phyloP scores from a whole-genome alignment of 208 protist species.

The Angomonas deanei region DNA sequence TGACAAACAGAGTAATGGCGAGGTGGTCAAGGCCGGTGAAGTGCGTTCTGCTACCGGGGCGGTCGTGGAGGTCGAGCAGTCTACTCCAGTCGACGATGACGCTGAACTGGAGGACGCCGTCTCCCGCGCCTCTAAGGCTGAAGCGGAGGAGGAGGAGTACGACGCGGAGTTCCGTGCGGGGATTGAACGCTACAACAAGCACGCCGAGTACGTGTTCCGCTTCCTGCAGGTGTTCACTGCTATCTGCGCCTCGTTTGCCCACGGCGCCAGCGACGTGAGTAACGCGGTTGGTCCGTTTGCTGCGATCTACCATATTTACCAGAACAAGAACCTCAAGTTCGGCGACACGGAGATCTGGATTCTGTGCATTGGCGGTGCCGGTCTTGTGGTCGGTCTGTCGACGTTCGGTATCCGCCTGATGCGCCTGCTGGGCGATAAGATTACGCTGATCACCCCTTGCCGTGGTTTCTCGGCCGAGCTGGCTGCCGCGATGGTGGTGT shows the following conservation, averaged over 20 bases:
- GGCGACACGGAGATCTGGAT: constrained; percentile 45
- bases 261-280: constrained; percentile 69
- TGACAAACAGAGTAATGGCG: not conserved
- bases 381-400: constrained; percentile 49
- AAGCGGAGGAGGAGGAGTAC: not conserved
- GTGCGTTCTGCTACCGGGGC: not conserved
- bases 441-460: constrained; percentile 61
- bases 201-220: constrained; percentile 55
- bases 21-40: not conserved
- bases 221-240: constrained; percentile 74
- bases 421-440: constrained; percentile 51
- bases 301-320: constrained; percentile 57
- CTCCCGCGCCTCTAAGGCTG: not conserved
- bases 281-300: constrained; percentile 63
- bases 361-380: constrained; percentile 45
- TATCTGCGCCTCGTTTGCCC: constrained; percentile 62
- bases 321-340: not conserved
- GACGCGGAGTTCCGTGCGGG: constrained; percentile 15
- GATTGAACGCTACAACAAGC: constrained; percentile 28
- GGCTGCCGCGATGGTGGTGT: constrained; percentile 51
- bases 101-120: not conserved
- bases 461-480: constrained; percentile 60
- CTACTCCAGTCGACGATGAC: not conserved
- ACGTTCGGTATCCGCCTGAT: constrained; percentile 61
- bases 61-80: constrained; percentile 1